Base-by-base conservation (phyloP, 2,329 filamentous ascomycete species). In the Colletotrichum australisinense region DNA sequence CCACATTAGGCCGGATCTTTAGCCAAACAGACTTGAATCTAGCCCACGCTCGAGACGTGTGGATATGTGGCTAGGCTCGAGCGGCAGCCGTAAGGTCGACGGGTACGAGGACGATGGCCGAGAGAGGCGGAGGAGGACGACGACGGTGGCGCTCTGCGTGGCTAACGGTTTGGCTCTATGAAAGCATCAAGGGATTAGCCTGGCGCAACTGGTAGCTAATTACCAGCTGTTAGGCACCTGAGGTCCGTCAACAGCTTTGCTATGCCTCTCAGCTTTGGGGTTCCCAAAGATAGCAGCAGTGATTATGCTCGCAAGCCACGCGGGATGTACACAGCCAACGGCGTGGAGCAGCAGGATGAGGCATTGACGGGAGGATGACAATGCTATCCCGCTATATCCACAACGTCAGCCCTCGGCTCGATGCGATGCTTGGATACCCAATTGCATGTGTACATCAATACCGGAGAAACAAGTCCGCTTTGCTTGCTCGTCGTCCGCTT, bases 221-320 rank as follows among this genome's bases (percentile, higher is more conserved):
- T n/a, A 8, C n/a, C 5, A 49, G 19, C 42, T 49, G 42, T 49
- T 49, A 49, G 42, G 42, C 42, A 12, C 9, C 9, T 22, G n/a
- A 5, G 19, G 28, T 49, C 42, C 28, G 38, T 53, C 14, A 19
- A 5, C 5, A 22, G n/a, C 42, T 22, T 5, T n/a, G 46, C 24
- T 22, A 9, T n/a, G 46, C 24, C 24, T 26, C 62, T 63, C 12
- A 8, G 14, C n/a, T n/a, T 52, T 9, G n/a, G 46, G n/a, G 19
- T 32, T 38, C 49, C 52, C 49, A 49, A 65, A 56, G 52, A 65
- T 65, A 65, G 63, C 63, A 65, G 32, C 63, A 42, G 49, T 32
- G 9, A 56, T 49, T 30, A 35, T n/a, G 5, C 49, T 38, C 28
- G 49, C 22, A 65, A 56, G 63, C 63, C 63, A 65, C 63, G 52